Conservation (phyloP, 345 rosid genomes). For the Hibiscus tridactylites region DNA sequence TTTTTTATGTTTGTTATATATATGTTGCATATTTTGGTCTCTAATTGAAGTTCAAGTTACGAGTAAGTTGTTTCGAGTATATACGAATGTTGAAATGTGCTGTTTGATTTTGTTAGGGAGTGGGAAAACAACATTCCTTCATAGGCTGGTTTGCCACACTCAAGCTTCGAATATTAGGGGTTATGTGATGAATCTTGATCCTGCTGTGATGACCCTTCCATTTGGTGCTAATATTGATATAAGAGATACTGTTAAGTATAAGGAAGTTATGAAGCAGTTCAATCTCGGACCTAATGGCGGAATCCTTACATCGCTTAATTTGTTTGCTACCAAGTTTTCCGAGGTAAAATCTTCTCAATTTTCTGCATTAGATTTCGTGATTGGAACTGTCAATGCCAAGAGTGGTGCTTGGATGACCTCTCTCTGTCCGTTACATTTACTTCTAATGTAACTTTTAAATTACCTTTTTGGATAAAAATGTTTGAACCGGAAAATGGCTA, state of each 20-base stretch:
- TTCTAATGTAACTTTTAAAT: too few relatives aligned
- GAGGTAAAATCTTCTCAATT: constrained; percentile 37
- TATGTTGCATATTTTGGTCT: background rate
- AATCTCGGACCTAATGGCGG: constrained; percentile 85
- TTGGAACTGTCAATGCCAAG: background rate
- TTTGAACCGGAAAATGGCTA: too few relatives aligned
- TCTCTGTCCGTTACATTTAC: too few relatives aligned
- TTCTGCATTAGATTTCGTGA: background rate
- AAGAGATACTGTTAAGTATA: constrained; percentile 70
- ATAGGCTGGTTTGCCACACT: constrained; percentile 62
- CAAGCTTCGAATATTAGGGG: constrained; percentile 55
- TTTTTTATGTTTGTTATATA: background rate
- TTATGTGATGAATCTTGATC: constrained; percentile 77
- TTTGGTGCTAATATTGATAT: constrained; percentile 76
- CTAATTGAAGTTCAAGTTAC: background rate
- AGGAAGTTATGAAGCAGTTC: constrained; percentile 80
- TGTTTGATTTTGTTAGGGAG: constrained; percentile 38
- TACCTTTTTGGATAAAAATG: too few relatives aligned
- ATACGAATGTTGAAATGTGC: background rate
- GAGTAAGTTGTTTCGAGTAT: background rate
- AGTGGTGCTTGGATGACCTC: background rate
- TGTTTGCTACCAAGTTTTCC: constrained; percentile 74
- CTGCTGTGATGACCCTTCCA: constrained; percentile 80
- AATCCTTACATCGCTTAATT: constrained; percentile 64
- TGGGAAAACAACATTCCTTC: constrained; percentile 73